Conservation (phyloP, 2,329 filamentous ascomycete species). For the Colletotrichum somersetense region DNA sequence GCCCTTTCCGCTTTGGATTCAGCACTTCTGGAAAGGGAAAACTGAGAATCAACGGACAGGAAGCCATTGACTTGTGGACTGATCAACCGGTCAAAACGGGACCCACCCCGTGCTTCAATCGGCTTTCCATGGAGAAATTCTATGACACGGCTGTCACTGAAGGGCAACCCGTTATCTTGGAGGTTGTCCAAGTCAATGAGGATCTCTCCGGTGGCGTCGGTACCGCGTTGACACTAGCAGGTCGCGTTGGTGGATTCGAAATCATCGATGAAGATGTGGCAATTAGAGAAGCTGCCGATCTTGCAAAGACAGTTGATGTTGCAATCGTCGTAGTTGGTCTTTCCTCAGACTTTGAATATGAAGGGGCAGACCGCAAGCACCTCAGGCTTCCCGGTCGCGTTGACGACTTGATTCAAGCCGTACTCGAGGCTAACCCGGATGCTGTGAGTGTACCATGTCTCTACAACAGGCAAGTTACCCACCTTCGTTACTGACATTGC, state of each 20-base stretch:
- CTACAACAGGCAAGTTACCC: constrained; percentile 48
- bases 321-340: constrained; percentile 81
- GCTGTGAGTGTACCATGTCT: constrained; percentile 57
- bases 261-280: constrained; percentile 68
- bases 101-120: constrained; percentile 41
- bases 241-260: constrained; percentile 69
- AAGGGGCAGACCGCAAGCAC: constrained; percentile 82
- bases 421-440: constrained; percentile 75
- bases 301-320: constrained; percentile 80
- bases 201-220: constrained; percentile 44
- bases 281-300: constrained; percentile 73
- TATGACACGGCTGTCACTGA: constrained; percentile 15
- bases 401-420: constrained; percentile 76
- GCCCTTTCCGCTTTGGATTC: constrained; percentile 37
- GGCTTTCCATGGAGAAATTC: constrained; percentile 41
- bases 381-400: constrained; percentile 80
- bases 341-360: constrained; percentile 85
- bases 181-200: constrained; percentile 40
- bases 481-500: constrained; percentile 43
- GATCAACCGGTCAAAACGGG: constrained; percentile 38
- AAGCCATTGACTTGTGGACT: constrained; percentile 45
- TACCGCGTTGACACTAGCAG: constrained; percentile 44
- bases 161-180: constrained; percentile 20
- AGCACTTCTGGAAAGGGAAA: constrained; percentile 45
- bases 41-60: constrained; percentile 45